Evolutionary conservation across 1,284 basidiomycete species (phyloP).

Genomic region (Ceratobasidium sp.): DNA sequence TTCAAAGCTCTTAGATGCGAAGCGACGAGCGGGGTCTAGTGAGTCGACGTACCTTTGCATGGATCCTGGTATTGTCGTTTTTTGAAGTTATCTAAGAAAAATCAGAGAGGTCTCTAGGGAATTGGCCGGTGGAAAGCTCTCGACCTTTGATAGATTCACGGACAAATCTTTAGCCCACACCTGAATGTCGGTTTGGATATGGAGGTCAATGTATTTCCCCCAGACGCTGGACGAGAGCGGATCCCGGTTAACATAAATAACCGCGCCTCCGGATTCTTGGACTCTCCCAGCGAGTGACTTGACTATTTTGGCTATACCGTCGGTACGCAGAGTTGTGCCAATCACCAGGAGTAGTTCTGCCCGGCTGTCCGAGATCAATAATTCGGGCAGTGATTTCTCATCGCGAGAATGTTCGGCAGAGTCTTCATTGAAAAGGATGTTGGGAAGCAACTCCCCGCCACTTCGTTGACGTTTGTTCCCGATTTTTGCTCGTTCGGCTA

Average conservation of each 20-base stretch:
- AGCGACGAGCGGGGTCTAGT: too few relatives aligned
- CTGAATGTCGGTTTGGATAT: constrained; percentile 19
- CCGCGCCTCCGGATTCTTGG: background rate
- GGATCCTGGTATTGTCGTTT: too few relatives aligned
- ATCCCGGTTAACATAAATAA: constrained; percentile 12
- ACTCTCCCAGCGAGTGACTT: background rate
- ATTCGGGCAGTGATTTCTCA: background rate
- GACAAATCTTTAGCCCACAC: constrained; percentile 8
- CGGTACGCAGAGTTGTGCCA: background rate
- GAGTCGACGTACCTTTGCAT: too few relatives aligned
- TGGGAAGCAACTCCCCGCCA: constrained; percentile 8
- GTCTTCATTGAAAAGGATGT: constrained; percentile 16
- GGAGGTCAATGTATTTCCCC: constrained; percentile 15
- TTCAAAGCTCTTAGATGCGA: too few relatives aligned
- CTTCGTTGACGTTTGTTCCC: background rate
- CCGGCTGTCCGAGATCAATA: background rate
- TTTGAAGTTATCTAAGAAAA: too few relatives aligned
- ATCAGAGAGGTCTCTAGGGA: background rate
- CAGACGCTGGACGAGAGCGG: background rate
- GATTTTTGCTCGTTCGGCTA: background rate
- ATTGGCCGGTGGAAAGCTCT: background rate
- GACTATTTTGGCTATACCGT: background rate
- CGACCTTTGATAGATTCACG: too few relatives aligned
- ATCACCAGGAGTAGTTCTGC: background rate
- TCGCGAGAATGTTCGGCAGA: background rate